These are phyloP conservation scores for Stemphylium lycopersici DNA, from an alignment of 2,329 filamentous ascomycete genomes.

Conservation along the genomic window DNA sequence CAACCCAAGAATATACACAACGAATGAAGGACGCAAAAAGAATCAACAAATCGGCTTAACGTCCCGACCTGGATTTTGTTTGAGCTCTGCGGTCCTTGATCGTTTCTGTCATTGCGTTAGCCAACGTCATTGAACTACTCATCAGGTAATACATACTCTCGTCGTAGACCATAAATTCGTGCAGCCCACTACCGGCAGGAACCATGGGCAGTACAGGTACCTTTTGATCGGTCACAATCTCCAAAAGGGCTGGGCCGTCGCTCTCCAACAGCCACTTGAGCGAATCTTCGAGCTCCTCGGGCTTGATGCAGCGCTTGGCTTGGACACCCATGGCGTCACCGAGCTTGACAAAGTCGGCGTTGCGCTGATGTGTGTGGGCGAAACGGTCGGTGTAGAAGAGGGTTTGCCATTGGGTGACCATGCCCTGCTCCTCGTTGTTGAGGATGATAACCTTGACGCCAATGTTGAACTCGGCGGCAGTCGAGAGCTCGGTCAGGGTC, in stretches of 20 bases:
- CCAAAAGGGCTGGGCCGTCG: slow-evolving; percentile 90
- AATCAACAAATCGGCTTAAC: slow-evolving; percentile 20
- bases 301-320: slow-evolving; percentile 72
- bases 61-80: slow-evolving; percentile 37
- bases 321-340: slow-evolving; percentile 90
- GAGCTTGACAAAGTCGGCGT: slow-evolving; percentile 95
- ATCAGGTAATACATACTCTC: slow-evolving; percentile 61
- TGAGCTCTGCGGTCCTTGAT: slow-evolving; percentile 39
- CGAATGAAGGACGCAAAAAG: slow-evolving; percentile 17
- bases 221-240: slow-evolving; percentile 88
- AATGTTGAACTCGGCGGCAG: slow-evolving; percentile 94
- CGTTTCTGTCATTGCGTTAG: slow-evolving; percentile 25
- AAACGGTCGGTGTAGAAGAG: slow-evolving; percentile 96
- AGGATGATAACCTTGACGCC: slow-evolving; percentile 92
- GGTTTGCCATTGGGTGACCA: slow-evolving; percentile 99
- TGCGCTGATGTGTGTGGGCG: slow-evolving; percentile 89
- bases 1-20: slow-evolving; percentile 28
- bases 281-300: slow-evolving; percentile 76
- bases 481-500: slow-evolving; percentile 94
- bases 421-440: slow-evolving; percentile 98
- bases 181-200: slow-evolving; percentile 80
- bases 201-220: slow-evolving; percentile 98
- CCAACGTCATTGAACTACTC: background rate
- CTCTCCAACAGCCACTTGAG: slow-evolving; percentile 84
- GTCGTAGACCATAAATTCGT: slow-evolving; percentile 93